Base-by-base conservation (phyloP, 495 filamentous ascomycete species). In the Trichoderma virens region DNA sequence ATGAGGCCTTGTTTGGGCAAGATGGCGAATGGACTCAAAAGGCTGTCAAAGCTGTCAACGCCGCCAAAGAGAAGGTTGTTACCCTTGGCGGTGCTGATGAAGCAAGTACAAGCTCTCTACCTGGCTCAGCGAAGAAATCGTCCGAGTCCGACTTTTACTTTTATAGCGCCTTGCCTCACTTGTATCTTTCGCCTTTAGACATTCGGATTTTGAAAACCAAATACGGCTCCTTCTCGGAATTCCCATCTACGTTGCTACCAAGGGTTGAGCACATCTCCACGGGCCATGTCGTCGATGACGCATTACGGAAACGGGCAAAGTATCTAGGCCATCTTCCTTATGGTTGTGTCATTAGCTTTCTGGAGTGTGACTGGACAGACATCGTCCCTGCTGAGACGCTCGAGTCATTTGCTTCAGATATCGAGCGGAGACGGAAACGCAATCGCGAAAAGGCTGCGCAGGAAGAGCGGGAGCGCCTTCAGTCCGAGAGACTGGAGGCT, bases 351-450 rank as follows among this genome's bases (percentile, higher is more conserved):
- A 91, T 98, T 45, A 90, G 83, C 67, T 98, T 98, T 69, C 77
- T 98, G 0, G 94, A 98, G 74, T 98, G 94, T 69, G 92, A 98
- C 72, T 98, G 94, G 94, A 91, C 91, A 1, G 94, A 96, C 67
- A 85, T 92, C 18, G 91, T 98, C 20, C 76, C 83, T 6, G 80
- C 86, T 2, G 90, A 93, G 59, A 80, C 93, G 11, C 77, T 98
- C 18, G 84, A 83, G 20, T 77, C 79, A 2, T 98, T 97, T 76
- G 78, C 79, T 23, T 71, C 78, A 2, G 92, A 97, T 68, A 90
- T 92, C 45, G 90, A 92, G 66, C 83, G 86, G 56, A 80, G 94
- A 35, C 81, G 92, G 38, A 92, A 88, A 70, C 79, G 82, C 47
- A 94, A 97, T 70, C 78, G 81, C 34, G 95, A 98, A 64, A 98